Conservation (phyloP, 2,329 filamentous ascomycete genomes). For the Cladophialophora psammophila region DNA sequence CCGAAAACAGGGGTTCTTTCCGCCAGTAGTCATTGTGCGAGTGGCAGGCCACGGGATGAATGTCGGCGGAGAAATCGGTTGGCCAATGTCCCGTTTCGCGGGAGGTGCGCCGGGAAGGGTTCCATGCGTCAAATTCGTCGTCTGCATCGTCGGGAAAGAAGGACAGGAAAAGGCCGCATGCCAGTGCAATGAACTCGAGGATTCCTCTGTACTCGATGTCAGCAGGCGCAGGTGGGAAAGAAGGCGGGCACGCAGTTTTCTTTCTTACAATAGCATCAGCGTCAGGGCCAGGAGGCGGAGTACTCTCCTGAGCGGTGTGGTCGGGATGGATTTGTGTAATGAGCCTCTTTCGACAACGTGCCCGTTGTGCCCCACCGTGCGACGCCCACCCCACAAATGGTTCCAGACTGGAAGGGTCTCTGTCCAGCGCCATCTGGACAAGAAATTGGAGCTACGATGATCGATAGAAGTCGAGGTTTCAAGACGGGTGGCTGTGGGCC, state of each 20-base stretch:
- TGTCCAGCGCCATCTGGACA: slow-evolving; percentile 26
- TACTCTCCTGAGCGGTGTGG: slow-evolving; percentile 27
- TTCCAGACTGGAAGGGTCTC: slow-evolving; percentile 14
- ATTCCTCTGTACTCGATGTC: slow-evolving; percentile 43
- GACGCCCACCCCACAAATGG: slow-evolving; percentile 9
- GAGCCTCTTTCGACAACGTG: slow-evolving; percentile 15
- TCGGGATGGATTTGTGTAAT: slow-evolving; percentile 14
- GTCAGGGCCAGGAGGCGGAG: slow-evolving; percentile 33
- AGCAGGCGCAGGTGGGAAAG: not conserved
- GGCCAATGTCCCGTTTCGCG: slow-evolving; percentile 50
- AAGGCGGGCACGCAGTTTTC: not conserved
- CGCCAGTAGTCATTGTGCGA: slow-evolving; percentile 69
- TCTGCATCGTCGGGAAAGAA: slow-evolving; percentile 55
- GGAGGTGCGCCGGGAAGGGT: slow-evolving; percentile 46
- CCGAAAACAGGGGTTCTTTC: slow-evolving; percentile 62
- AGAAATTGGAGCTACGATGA: slow-evolving; percentile 7
- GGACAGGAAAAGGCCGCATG: slow-evolving; percentile 48
- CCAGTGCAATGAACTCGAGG: slow-evolving; percentile 50
- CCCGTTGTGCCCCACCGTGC: slow-evolving; percentile 17
- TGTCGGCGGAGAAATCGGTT: slow-evolving; percentile 59
- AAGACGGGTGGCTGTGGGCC: slow-evolving; percentile 23
- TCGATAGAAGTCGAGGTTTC: slow-evolving; percentile 22
- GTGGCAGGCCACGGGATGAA: slow-evolving; percentile 60
- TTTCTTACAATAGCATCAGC: slow-evolving; percentile 38
- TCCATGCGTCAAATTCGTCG: slow-evolving; percentile 51